Percentiles rank a stretch among this genome's conserved stretches.
These are phyloP conservation scores for Erysiphe neolycopersici DNA, from an alignment of 2,329 filamentous ascomycete genomes.

Conservation along the genomic window DNA sequence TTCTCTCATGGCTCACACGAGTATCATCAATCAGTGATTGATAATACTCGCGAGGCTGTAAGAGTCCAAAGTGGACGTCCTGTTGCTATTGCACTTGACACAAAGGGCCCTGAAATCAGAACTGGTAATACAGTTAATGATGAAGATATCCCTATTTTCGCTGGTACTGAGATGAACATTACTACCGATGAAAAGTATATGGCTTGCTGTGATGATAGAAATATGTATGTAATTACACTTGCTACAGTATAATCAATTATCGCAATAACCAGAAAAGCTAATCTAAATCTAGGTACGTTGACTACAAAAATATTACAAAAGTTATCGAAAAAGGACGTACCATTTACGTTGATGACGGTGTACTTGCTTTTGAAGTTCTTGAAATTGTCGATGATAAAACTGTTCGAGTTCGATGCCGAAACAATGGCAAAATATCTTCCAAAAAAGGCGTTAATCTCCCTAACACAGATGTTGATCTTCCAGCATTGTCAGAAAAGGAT, in stretches of 20 bases:
- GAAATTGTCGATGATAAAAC: slow-evolving; percentile 73
- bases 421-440: slow-evolving; percentile 97
- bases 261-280: not conserved
- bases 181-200: slow-evolving; percentile 90
- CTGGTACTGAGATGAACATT: slow-evolving; percentile 71
- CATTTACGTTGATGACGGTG: slow-evolving; percentile 97
- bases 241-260: not conserved
- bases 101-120: slow-evolving; percentile 67
- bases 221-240: slow-evolving; percentile 44
- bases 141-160: slow-evolving; percentile 54
- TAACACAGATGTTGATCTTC: slow-evolving; percentile 95
- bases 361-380: slow-evolving; percentile 85
- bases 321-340: slow-evolving; percentile 75
- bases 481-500: slow-evolving; percentile 94
- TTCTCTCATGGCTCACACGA: slow-evolving; percentile 87
- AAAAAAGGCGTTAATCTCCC: slow-evolving; percentile 98
- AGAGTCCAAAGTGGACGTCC: slow-evolving; percentile 52
- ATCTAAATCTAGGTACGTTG: slow-evolving; percentile 43
- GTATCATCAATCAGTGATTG: slow-evolving; percentile 96
- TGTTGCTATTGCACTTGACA: slow-evolving; percentile 77
- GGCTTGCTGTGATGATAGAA: slow-evolving; percentile 58
- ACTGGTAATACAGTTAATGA: slow-evolving; percentile 49
- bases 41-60: slow-evolving; percentile 78
- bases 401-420: slow-evolving; percentile 61
- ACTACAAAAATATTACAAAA: slow-evolving; percentile 99